Evolutionary conservation across 148 eudicot genomes (phyloP), one percentile per base, ranked within the genome.

Genomic region (Silene latifolia): DNA sequence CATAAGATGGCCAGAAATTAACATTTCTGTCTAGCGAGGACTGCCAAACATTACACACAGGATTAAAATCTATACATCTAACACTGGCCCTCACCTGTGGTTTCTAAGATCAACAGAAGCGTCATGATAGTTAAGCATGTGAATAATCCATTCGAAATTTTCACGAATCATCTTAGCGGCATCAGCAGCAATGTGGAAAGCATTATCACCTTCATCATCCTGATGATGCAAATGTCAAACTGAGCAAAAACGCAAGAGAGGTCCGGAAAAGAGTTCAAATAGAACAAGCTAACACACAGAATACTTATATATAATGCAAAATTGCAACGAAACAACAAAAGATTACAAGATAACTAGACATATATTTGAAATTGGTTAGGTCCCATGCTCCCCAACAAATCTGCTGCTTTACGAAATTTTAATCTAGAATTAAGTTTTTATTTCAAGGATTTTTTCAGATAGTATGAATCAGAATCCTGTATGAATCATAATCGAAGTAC

Each of bases 121-220:
- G 75, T 92, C 89, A 6, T 91, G 91, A 86, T 83, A 90, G 72
- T 78, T 89, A 57, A 95, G 96, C 98, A 95, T 95, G 64, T 85
- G 85, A 76, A 88, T 83, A 73, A 95, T 81, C 99, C 99, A 95
- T 59, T 88, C 90, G 44, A 95, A 89, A 82, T 95, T 95, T 85
- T 95, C 99, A 68, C 99, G 97, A 48, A 95, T 90, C 96, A 90
- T 92, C 82, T 90, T 95, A 81, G 99, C 96, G 69, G 94, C 88
- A 83, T 89, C 96, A 85, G 99, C 99, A 47, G 99, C 99, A 81
- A 92, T 90, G 82, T 95, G 99, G 83, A 92, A 95, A 81, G 99
- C 99, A 88, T 87, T 92, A 83, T 95, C 91, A 63, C 99, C 99
- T 85, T 95, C 98, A 83, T 95, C 99, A 83, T 95, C 98, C 99